Evolutionary conservation across 352 stramenopile species (phyloP).

Genomic region (Phytophthora multivora): DNA sequence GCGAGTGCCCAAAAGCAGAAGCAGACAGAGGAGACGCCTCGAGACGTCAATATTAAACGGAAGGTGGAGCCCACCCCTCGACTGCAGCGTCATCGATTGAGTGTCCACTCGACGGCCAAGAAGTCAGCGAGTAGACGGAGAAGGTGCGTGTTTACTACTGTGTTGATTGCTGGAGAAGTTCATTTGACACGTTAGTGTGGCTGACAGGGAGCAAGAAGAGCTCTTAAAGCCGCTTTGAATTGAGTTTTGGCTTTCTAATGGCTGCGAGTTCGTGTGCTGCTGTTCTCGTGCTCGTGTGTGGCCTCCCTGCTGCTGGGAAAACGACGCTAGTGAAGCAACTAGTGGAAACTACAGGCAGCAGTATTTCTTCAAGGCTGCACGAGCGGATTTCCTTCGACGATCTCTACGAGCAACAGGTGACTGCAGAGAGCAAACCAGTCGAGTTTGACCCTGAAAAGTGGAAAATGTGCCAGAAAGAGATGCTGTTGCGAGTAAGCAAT

Average conservation of each 20-base stretch:
- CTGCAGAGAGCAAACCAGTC: not conserved
- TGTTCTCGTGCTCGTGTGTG: conserved; percentile 62
- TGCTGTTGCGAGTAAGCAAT: conserved; percentile 37
- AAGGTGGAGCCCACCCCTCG: not conserved
- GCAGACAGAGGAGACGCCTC: not conserved
- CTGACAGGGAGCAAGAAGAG: conserved; percentile 12
- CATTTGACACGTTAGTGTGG: no score
- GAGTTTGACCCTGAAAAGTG: conserved; percentile 57
- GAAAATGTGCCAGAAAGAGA: conserved; percentile 58
- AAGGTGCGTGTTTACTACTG: conserved; percentile 15
- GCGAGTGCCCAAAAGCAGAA: conserved; percentile 23
- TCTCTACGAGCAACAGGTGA: conserved; percentile 36
- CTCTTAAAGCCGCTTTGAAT: not conserved
- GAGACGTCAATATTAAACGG: not conserved
- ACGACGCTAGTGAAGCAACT: conserved; percentile 56
- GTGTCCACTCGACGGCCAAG: conserved; percentile 47
- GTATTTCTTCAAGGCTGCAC: conserved; percentile 8
- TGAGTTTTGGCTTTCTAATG: conserved; percentile 24
- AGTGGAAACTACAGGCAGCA: conserved; percentile 1
- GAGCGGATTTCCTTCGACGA: conserved; percentile 69
- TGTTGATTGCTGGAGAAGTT: not conserved
- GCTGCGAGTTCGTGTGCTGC: conserved; percentile 10
- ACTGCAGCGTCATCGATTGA: conserved; percentile 37
- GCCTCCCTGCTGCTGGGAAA: conserved; percentile 73
- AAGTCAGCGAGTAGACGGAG: conserved; percentile 14